phyloP scores from a whole-genome alignment of 371 early-diverging fungal genomes.

The Mucor velutinosus region DNA sequence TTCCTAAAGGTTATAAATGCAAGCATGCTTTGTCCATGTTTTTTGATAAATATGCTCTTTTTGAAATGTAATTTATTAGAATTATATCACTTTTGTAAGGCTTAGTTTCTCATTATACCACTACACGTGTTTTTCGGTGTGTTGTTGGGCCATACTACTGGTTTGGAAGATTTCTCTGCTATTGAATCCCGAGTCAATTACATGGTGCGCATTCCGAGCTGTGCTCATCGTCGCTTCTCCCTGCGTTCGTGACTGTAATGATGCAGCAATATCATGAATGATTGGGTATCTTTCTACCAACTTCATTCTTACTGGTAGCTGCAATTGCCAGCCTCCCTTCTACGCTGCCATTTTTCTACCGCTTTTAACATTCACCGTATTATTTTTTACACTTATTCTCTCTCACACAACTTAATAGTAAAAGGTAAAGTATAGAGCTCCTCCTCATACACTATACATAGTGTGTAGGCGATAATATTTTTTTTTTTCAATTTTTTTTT shows the following conservation, averaged over 20 bases:
- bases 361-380: constrained; percentile 4
- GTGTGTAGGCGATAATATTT: constrained; percentile 5
- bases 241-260: neutral
- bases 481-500: constrained; percentile 1
- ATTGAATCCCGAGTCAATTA: neutral
- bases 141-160: constrained; percentile 1
- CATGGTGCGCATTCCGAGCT: neutral
- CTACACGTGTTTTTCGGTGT: constrained; percentile 3
- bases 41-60: neutral
- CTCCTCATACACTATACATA: neutral
- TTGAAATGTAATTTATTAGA: neutral
- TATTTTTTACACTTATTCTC: constrained; percentile 2
- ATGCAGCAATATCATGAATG: neutral
- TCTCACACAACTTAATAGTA: neutral
- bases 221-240: neutral
- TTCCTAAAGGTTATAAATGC: neutral
- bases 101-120: neutral
- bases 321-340: constrained; percentile 4
- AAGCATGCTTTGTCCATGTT: neutral
- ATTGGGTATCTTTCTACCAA: neutral
- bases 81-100: neutral
- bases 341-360: constrained; percentile 2
- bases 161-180: neutral
- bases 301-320: neutral
- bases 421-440: neutral